Evolutionary conservation across 257 asterid genomes (phyloP), one percentile per base, ranked within the genome.

Genomic region (Gentiana straminea): DNA sequence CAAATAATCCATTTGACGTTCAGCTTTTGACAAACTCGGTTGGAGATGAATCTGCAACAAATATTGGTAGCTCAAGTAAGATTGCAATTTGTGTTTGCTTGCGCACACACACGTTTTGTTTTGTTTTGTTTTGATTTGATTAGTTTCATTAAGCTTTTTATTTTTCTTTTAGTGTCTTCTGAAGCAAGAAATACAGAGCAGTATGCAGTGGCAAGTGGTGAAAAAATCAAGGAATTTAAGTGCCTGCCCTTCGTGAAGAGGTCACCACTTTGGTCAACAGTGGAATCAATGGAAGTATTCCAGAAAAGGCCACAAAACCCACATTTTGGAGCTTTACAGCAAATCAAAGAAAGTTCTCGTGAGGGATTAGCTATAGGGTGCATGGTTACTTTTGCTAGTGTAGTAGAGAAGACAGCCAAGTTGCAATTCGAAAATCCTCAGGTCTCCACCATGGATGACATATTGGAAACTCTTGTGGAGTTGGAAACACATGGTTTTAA

Each of bases 341-440:
- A 68, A 7, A 61, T 56, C 24, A 79, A 70, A 68, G 95, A 86
- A 69, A 73, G 86, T 66, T 60, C 71, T 3, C 90, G 95, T 4
- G 97, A 86, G 68, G 93, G 95, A 38, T 59, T 74, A 61, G 97
- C 97, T 53, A 72, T 89, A 51, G 95, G 88, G 43, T 72, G 8
- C 55, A 92, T 85, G 97, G 94, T 85, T 1, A 79, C 75, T 7
- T 92, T 79, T 64, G 52, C 77, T 50, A 69, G 79, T 33, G 55
- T 75, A 56, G 93, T 81, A 35, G 95, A 80, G 39, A 83, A 62
- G 64, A 64, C 72, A 41, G 68, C 75, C 15, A 78, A 54, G 59
- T 59, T 91, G 67, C 79, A 52, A 64, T 51, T 69, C 46, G 72
- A 60, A 5, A 85, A 73, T 59, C 75, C 91, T 3, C 46, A 41